These are phyloP conservation scores for Aphanomyces invadans DNA, from an alignment of 352 stramenopile genomes.

Conservation along the genomic window DNA sequence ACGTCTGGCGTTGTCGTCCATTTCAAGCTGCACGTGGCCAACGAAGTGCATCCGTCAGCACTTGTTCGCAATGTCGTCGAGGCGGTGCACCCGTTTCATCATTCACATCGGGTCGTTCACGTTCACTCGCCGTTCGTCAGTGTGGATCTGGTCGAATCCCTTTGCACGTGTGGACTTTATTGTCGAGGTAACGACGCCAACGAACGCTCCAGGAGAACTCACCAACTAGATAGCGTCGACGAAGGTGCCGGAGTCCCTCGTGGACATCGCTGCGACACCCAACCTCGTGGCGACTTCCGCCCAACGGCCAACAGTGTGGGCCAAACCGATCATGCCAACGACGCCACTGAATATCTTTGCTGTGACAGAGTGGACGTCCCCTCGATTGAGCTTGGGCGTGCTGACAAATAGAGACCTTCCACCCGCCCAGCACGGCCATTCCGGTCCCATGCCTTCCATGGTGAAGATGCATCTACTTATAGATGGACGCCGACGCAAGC, in stretches of 20 bases:
- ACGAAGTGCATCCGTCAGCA: background rate
- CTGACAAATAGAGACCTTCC: background rate
- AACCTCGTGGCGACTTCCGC: background rate
- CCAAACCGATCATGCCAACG: background rate
- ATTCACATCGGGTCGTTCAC: background rate
- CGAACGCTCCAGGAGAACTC: too few species aligned
- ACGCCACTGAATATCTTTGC: background rate
- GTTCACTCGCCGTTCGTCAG: background rate
- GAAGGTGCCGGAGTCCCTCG: background rate
- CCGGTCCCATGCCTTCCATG: background rate
- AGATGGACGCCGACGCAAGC: background rate
- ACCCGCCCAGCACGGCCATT: too few species aligned
- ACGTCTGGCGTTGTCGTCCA: background rate
- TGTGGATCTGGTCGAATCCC: background rate
- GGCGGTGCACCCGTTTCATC: background rate
- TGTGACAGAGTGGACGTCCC: background rate
- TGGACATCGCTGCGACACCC: background rate
- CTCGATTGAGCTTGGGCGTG: background rate
- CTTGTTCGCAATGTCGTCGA: conserved; percentile 5
- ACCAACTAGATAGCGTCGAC: conserved; percentile 10
- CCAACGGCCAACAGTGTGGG: background rate
- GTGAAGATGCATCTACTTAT: background rate
- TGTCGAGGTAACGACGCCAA: conserved; percentile 3
- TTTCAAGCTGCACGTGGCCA: background rate
- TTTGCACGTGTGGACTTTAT: background rate